Evolutionary conservation across 805 yeast genomes (phyloP).

Genomic region (Scheffersomyces stipitis): DNA sequence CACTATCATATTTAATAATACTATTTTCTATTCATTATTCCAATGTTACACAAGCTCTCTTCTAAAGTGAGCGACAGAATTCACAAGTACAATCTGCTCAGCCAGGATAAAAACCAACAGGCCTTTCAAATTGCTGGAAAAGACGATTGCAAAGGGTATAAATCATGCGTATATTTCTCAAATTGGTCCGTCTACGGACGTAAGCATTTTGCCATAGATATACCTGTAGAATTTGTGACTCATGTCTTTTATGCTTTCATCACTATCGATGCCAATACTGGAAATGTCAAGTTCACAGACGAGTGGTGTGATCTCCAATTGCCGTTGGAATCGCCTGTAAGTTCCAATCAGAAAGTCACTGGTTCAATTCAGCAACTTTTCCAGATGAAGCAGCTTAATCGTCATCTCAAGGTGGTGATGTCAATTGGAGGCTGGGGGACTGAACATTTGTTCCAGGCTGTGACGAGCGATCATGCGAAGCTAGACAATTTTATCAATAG

Average conservation of each 20-base stretch:
- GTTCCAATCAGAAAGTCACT: slow-evolving; percentile 12
- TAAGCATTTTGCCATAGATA: slow-evolving; percentile 56
- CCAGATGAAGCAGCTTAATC: slow-evolving; percentile 41
- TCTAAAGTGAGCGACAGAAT: no score
- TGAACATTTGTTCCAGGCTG: slow-evolving; percentile 36
- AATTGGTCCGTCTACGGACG: slow-evolving; percentile 45
- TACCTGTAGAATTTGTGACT: slow-evolving; percentile 58
- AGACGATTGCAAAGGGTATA: slow-evolving; percentile 1
- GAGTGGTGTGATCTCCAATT: slow-evolving; percentile 62
- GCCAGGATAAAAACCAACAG: slow-evolving; percentile 1
- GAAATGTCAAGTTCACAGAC: slow-evolving; percentile 57
- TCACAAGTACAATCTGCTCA: no score
- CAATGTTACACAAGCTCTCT: no score
- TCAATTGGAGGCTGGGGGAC: slow-evolving; percentile 85
- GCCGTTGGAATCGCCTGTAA: slow-evolving; percentile 25
- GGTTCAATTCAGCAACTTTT: slow-evolving; percentile 56
- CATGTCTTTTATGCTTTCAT: slow-evolving; percentile 81
- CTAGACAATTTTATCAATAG: slow-evolving; percentile 50
- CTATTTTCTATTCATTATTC: no score
- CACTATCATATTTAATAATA: no score
- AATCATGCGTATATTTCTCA: slow-evolving; percentile 48
- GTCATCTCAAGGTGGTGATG: slow-evolving; percentile 55
- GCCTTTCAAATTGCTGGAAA: neutral
- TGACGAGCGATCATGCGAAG: slow-evolving; percentile 19
- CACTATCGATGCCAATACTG: slow-evolving; percentile 52